These are phyloP conservation scores for Hanseniaspora valbyensis DNA, from an alignment of 805 yeast genomes.

Conservation along the genomic window DNA sequence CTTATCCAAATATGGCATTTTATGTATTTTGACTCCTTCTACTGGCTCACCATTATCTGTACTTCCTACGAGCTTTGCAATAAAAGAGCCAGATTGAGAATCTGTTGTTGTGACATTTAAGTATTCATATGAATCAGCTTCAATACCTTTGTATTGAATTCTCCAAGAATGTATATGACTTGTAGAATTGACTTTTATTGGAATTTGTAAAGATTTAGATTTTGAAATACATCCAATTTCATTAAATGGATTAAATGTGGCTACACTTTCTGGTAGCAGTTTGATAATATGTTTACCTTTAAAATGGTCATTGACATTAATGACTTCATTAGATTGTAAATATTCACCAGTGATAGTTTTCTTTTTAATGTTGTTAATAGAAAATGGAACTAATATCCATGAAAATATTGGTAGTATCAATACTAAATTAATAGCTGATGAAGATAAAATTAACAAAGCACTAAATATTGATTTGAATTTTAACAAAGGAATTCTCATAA, in stretches of 20 bases:
- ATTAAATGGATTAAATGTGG: conserved; percentile 64
- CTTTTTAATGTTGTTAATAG: conserved; percentile 35
- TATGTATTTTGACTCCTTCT: not conserved
- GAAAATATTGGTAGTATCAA: conserved; percentile 44
- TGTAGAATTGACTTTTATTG: conserved; percentile 72
- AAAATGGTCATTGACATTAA: conserved; percentile 42
- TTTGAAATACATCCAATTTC: conserved; percentile 51
- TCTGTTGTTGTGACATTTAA: conserved; percentile 12
- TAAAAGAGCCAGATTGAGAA: not conserved
- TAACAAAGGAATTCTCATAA: conserved; percentile 64
- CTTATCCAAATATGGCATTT: not conserved
- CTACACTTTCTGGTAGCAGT: conserved; percentile 84
- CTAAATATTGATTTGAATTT: conserved; percentile 52
- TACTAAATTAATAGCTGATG: conserved; percentile 41
- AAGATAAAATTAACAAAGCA: conserved; percentile 35
- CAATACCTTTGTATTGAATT: conserved; percentile 48
- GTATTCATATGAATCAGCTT: conserved; percentile 17
- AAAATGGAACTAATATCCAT: conserved; percentile 35
- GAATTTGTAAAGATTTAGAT: conserved; percentile 34
- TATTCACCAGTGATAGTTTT: conserved; percentile 44
- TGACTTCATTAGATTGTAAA: conserved; percentile 24
- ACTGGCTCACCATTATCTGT: not conserved
- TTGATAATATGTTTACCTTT: conserved; percentile 79
- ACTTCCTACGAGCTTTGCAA: not conserved
- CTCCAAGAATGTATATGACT: conserved; percentile 58